Conservation (phyloP, 768 basidiomycete species). For the Termitomyces sp. region DNA sequence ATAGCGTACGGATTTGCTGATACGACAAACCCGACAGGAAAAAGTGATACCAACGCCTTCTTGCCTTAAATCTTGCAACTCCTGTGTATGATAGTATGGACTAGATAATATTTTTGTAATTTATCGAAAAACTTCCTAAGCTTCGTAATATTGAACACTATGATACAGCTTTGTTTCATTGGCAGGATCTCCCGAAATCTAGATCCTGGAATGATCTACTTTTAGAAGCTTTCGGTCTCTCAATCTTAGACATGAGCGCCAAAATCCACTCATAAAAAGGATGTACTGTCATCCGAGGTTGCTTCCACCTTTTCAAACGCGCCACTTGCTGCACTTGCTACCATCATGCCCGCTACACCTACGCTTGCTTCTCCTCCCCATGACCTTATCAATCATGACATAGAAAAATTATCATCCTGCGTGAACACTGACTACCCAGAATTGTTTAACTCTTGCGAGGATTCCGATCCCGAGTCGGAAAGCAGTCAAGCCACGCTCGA, state of each 20-base stretch:
- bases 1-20: too few relatives aligned
- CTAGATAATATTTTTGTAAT: too few relatives aligned
- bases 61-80: too few relatives aligned
- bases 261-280: neutral
- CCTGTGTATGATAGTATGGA: too few relatives aligned
- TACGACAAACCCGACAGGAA: too few relatives aligned
- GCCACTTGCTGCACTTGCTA: neutral
- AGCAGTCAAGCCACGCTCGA: conserved; percentile 29
- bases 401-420: neutral
- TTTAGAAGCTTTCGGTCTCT: neutral
- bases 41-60: too few relatives aligned
- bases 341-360: neutral
- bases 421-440: conserved; percentile 13
- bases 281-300: neutral
- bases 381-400: neutral
- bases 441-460: conserved; percentile 18
- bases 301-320: neutral
- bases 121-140: too few relatives aligned
- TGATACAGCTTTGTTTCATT: neutral
- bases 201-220: neutral
- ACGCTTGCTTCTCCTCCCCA: neutral
- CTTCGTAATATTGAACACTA: neutral
- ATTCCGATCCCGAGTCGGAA: conserved; percentile 15
- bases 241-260: conserved; percentile 8
- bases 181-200: neutral